Evolutionary conservation across 208 protist species (phyloP).

Genomic region (Porcisia deanei): DNA sequence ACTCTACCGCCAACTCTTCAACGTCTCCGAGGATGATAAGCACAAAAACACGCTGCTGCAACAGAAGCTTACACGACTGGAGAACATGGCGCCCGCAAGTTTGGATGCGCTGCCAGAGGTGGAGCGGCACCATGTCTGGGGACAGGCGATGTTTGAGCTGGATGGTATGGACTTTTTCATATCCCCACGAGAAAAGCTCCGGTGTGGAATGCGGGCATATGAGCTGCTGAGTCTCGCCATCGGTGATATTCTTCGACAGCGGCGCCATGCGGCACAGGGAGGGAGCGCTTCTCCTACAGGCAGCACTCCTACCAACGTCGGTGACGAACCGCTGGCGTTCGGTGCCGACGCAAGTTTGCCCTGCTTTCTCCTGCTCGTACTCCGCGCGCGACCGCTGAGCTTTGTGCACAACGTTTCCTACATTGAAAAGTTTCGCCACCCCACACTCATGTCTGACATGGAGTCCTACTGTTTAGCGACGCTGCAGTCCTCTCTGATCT

Average conservation of each 20-base stretch:
- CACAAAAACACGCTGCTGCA: slow-evolving; percentile 41
- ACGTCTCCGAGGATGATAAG: slow-evolving; percentile 42
- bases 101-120: slow-evolving; percentile 71
- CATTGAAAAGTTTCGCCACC: slow-evolving; percentile 60
- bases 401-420: slow-evolving; percentile 77
- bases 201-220: slow-evolving; percentile 68
- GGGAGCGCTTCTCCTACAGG: background rate
- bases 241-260: slow-evolving; percentile 43
- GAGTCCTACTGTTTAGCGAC: slow-evolving; percentile 81
- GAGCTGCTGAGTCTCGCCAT: slow-evolving; percentile 55
- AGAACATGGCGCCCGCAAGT: slow-evolving; percentile 38
- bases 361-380: slow-evolving; percentile 79
- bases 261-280: slow-evolving; percentile 6
- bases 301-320: background rate
- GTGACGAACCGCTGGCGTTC: slow-evolving; percentile 34
- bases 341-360: slow-evolving; percentile 84
- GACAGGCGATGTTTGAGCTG: slow-evolving; percentile 79
- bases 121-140: slow-evolving; percentile 74
- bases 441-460: slow-evolving; percentile 40
- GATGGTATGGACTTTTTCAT: slow-evolving; percentile 90
- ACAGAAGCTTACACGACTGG: slow-evolving; percentile 40
- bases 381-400: slow-evolving; percentile 63
- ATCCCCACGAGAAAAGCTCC: slow-evolving; percentile 77
- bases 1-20: slow-evolving; percentile 67
- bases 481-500: slow-evolving; percentile 56